These are phyloP conservation scores for Mitragyna speciosa DNA, from an alignment of 257 asterid genomes.

Conservation along the genomic window DNA sequence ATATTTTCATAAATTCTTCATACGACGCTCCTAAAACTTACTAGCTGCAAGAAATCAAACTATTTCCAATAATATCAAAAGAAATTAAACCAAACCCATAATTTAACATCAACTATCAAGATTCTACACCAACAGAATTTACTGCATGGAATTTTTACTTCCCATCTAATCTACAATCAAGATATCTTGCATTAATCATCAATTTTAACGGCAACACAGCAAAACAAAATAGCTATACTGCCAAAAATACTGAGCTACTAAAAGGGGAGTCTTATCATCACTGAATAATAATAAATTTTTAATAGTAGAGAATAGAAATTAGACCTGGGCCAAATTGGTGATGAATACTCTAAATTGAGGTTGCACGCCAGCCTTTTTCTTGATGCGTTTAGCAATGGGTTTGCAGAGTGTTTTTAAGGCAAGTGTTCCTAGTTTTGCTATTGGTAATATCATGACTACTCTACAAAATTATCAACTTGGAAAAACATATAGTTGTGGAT, in stretches of 20 bases:
- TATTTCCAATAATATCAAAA: not conserved
- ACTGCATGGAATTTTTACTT: not conserved
- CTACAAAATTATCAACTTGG: not conserved
- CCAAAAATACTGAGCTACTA: not conserved
- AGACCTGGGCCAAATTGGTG: conserved; percentile 80
- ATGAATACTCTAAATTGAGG: conserved; percentile 68
- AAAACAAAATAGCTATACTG: not conserved
- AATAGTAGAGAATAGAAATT: not conserved
- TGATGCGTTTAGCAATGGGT: conserved; percentile 77
- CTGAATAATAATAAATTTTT: not conserved
- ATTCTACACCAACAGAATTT: not conserved
- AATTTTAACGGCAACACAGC: not conserved
- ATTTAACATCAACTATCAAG: not conserved
- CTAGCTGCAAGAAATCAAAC: not conserved
- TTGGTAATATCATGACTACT: conserved; percentile 60
- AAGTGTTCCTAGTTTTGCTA: conserved; percentile 77
- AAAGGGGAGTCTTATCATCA: not conserved
- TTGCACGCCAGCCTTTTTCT: conserved; percentile 66
- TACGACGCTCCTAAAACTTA: not conserved
- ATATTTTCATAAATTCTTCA: not conserved
- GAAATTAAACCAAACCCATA: not conserved
- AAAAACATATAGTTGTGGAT: not conserved
- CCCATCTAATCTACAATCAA: not conserved
- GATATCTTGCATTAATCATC: not conserved
- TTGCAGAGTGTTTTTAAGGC: conserved; percentile 74